A percentile compares a stretch with the other conserved stretches of the same genome.
Conservation (phyloP, 164 flowering plant genomes). For the Chimonanthus salicifolius region DNA sequence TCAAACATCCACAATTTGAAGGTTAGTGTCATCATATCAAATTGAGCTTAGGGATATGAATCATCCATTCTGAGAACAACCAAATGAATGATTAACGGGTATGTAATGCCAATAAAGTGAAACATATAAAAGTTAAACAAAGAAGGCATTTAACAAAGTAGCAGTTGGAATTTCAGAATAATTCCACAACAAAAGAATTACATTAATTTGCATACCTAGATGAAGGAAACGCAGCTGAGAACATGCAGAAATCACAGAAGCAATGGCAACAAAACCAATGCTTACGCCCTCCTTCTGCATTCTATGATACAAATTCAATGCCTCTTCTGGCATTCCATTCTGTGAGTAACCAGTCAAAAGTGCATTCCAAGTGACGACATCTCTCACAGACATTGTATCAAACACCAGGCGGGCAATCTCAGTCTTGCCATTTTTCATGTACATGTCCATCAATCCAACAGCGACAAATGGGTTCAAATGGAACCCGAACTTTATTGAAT, state of each 20-base stretch:
- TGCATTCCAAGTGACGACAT: constrained; percentile 14
- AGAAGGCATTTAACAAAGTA: too few species aligned
- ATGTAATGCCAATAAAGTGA: too few species aligned
- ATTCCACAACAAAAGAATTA: too few species aligned
- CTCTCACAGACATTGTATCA: constrained; percentile 7
- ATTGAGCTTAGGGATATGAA: too few species aligned
- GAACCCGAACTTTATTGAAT: constrained; percentile 4
- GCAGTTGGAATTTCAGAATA: too few species aligned
- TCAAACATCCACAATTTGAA: too few species aligned
- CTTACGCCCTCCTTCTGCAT: constrained; percentile 6
- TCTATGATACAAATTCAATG: constrained; percentile 3
- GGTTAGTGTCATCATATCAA: too few species aligned
- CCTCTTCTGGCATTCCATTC: constrained; percentile 12
- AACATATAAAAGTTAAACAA: too few species aligned
- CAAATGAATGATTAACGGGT: too few species aligned
- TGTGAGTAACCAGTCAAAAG: constrained; percentile 10
- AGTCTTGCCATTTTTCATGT: constrained; percentile 9
- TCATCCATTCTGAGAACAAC: too few species aligned
- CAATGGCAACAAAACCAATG: constrained; percentile 9
- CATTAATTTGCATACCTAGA: constrained; percentile 7
- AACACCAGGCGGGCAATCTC: constrained; percentile 4
- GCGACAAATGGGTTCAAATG: constrained; percentile 4
- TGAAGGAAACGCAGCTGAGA: constrained; percentile 10
- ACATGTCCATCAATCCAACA: constrained; percentile 8
- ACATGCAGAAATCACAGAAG: constrained; percentile 9